Conservation (phyloP, 495 filamentous ascomycete species). For the Xylaria acuta region DNA sequence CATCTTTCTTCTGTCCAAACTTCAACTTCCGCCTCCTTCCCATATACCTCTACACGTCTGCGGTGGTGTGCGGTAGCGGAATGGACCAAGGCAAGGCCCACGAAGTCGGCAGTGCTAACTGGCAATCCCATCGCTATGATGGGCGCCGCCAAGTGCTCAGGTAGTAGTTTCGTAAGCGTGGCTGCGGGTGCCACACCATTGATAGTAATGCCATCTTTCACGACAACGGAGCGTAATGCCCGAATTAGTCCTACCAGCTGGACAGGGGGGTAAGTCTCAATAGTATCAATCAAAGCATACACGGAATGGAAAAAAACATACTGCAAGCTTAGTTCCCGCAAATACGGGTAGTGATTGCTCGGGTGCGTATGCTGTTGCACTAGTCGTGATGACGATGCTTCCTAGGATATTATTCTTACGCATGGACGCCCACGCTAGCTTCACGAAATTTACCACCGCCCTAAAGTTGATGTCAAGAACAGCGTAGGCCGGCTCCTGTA, state of each 20-base stretch:
- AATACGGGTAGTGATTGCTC: slow-evolving; percentile 44
- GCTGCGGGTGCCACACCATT: slow-evolving; percentile 44
- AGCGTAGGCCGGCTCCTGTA: slow-evolving; percentile 31
- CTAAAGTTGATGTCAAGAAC: slow-evolving; percentile 40
- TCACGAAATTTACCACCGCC: slow-evolving; percentile 35
- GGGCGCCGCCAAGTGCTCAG: slow-evolving; percentile 32
- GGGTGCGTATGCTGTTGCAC: slow-evolving; percentile 46
- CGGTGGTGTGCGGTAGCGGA: slow-evolving; percentile 37
- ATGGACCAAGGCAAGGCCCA: slow-evolving; percentile 41
- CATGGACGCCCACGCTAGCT: slow-evolving; percentile 36
- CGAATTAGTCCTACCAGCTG: slow-evolving; percentile 25
- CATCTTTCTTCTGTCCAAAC: slow-evolving; percentile 30
- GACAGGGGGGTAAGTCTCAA: too few relatives aligned
- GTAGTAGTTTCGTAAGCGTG: slow-evolving; percentile 39
- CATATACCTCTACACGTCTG: slow-evolving; percentile 35
- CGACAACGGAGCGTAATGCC: slow-evolving; percentile 34
- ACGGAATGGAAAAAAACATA: too few relatives aligned
- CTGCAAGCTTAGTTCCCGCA: slow-evolving; percentile 35
- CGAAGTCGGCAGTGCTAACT: slow-evolving; percentile 38
- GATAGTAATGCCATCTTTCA: slow-evolving; percentile 39
- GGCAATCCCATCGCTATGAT: slow-evolving; percentile 39
- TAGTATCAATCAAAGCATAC: too few relatives aligned
- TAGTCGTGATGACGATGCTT: slow-evolving; percentile 46
- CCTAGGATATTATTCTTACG: slow-evolving; percentile 27
- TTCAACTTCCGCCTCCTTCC: slow-evolving; percentile 25